Conservation (phyloP, 208 protist species). For the Trypanosomatidae sp. region DNA sequence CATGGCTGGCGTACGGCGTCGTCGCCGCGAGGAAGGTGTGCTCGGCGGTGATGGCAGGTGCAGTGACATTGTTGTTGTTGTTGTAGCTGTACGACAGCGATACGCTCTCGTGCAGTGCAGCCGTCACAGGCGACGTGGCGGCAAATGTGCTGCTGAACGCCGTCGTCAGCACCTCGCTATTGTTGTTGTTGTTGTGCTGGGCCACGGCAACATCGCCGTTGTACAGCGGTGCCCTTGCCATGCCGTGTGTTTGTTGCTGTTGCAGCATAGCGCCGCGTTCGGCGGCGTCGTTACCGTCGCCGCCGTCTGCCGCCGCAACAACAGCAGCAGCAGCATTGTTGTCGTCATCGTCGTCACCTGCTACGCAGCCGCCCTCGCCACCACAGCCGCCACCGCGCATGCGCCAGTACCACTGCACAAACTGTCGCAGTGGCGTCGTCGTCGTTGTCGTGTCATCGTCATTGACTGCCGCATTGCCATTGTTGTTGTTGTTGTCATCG, state of each 20-base stretch:
- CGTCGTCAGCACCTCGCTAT: too few relatives aligned
- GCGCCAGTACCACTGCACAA: background rate
- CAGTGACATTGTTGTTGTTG: too few relatives aligned
- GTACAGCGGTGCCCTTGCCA: background rate
- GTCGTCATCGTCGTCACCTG: background rate
- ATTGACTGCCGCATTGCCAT: background rate
- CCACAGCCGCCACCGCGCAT: background rate
- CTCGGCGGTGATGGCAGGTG: too few relatives aligned
- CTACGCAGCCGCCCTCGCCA: background rate
- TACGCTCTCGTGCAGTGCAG: too few relatives aligned
- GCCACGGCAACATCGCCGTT: background rate
- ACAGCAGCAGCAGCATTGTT: background rate
- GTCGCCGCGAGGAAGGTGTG: too few relatives aligned
- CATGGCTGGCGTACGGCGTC: too few relatives aligned
- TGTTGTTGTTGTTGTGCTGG: too few relatives aligned
- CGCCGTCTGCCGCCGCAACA: background rate
- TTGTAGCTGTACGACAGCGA: too few relatives aligned
- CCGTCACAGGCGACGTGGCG: too few relatives aligned
- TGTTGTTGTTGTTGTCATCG: background rate
- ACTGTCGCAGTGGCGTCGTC: background rate
- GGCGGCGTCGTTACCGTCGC: background rate
- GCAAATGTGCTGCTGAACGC: too few relatives aligned
- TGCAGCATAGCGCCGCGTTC: background rate
- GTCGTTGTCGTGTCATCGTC: background rate
- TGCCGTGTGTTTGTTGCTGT: background rate